Base-by-base conservation (phyloP, 2,329 filamentous ascomycete species). In the Scopulariopsis brevicaulis region DNA sequence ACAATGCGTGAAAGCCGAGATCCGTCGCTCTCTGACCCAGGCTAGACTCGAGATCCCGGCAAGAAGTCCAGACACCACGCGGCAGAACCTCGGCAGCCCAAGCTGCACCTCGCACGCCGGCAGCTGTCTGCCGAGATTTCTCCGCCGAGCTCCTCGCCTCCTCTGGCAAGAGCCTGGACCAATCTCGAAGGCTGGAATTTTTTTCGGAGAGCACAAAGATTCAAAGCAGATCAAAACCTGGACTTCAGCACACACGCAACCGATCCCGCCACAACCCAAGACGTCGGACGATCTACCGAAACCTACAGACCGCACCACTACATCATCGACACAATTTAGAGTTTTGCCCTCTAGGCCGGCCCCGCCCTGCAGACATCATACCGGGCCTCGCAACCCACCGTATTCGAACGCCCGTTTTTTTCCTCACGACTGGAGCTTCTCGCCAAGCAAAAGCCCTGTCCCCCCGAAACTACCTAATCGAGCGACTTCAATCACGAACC, bases 191-290 rank as follows among this genome's bases (percentile, higher is more conserved):
- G 46, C 50, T 32, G 55, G 48, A 52, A 52, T 53, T 57, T 57
- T 57, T 57, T 53, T 43, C 28, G 32, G 40, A 57, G 50, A 52
- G 48, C 55, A 57, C 55, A 57, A 57, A 56, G 55, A 51, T 28
- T 50, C 40, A 32, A 24, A 56, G 28, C 46, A 56, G 32, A n/a
- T 37, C 55, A 57, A 57, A 57, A 57, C 55, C 55, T 53, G 55
- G 48, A 40, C 55, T 53, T 40, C 48, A 43, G n/a, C 37, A 51
- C 40, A 51, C 55, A 56, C 55, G 55, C 43, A 50, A 25, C 55
- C 35, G 43, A 51, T 48, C 35, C n/a, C 28, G 46, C 46, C 46
- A 25, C 37, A 57, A 20, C 18, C 11, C 40, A 56, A 53, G 51
- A 20, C 53, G 8, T 20, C 20, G 46, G 22, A 50, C 46, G 46